Evolutionary conservation across 2,329 filamentous ascomycete species (phyloP).

Genomic region (Monilinia fructigena): DNA sequence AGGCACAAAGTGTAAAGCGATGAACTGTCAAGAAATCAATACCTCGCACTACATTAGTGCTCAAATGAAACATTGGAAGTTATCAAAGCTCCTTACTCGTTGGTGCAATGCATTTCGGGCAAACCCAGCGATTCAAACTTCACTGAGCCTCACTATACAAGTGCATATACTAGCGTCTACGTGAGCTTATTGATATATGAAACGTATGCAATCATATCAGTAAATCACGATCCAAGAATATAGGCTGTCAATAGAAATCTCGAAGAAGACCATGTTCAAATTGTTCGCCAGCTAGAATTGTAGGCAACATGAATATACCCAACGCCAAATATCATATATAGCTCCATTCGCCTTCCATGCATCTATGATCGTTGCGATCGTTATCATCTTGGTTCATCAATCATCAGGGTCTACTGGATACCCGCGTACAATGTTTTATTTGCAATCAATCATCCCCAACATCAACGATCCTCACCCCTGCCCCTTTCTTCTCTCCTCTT

Average conservation of each 20-base stretch:
- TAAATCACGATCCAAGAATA: not conserved
- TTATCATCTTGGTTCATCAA: slow-evolving; percentile 18
- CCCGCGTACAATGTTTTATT: not conserved
- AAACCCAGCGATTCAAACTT: not conserved
- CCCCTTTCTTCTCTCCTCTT: slow-evolving; percentile 33
- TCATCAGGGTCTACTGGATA: slow-evolving; percentile 8
- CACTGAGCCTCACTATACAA: not conserved
- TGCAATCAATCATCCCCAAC: slow-evolving; percentile 21
- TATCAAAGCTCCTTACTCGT: too few species aligned
- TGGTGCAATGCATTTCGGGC: too few species aligned
- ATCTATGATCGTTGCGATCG: slow-evolving; percentile 8
- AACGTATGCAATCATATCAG: not conserved
- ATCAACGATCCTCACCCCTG: slow-evolving; percentile 24
- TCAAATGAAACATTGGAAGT: too few species aligned
- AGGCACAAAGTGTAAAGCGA: too few species aligned
- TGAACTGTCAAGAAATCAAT: too few species aligned
- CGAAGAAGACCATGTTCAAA: not conserved
- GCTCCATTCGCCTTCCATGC: slow-evolving; percentile 9
- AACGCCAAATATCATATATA: not conserved
- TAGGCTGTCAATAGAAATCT: not conserved
- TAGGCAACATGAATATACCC: not conserved
- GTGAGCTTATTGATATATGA: not conserved
- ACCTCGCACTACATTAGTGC: too few species aligned
- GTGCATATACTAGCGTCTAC: not conserved
- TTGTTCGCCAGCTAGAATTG: not conserved